phyloP scores from a whole-genome alignment of 176 grass and related monocot species.

The Stipa capillata region DNA sequence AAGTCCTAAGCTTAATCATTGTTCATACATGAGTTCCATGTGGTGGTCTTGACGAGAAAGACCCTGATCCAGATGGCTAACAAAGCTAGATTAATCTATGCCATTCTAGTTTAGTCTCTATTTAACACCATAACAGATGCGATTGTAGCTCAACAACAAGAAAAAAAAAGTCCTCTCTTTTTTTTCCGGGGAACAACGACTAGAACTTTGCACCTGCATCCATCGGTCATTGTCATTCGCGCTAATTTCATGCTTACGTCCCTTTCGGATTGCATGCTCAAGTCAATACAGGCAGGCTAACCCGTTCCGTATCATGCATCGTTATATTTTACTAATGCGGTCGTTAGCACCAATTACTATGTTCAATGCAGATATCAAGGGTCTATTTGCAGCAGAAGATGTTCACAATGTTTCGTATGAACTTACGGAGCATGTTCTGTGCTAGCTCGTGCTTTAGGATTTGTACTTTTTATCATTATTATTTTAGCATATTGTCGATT shows the following conservation, averaged over 20 bases:
- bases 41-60: background rate
- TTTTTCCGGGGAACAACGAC: background rate
- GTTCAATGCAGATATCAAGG: background rate
- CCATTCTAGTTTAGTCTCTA: background rate
- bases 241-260: background rate
- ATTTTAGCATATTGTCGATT: too few relatives aligned
- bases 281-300: constrained; percentile 16
- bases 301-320: too few relatives aligned
- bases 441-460: too few relatives aligned
- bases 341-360: background rate
- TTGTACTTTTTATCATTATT: too few relatives aligned
- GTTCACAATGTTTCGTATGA: background rate
- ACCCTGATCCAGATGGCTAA: background rate
- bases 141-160: constrained; percentile 4
- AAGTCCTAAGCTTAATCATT: background rate
- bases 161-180: background rate
- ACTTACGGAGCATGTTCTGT: background rate
- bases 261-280: background rate
- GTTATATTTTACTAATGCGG: background rate
- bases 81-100: background rate
- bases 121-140: constrained; percentile 5
- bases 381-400: background rate
- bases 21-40: background rate
- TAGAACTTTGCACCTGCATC: background rate
- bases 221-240: background rate